Percentiles rank a stretch among this genome's conserved stretches.
These are phyloP conservation scores for Bolboschoenoplectus hybrid DNA, from an alignment of 202 grass and related monocot species.

Conservation along the genomic window DNA sequence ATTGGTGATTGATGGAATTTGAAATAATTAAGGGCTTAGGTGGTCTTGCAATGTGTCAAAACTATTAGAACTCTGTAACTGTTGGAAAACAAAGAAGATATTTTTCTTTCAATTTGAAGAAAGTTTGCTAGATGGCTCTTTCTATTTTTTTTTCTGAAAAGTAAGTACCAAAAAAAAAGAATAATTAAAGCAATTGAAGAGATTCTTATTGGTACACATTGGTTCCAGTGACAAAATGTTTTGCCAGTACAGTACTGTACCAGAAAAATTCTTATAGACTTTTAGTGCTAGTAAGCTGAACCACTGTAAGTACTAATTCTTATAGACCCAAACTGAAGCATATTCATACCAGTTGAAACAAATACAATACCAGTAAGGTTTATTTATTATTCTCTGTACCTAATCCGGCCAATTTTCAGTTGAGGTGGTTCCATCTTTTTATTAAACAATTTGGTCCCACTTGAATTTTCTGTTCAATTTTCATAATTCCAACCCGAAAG, in stretches of 20 bases:
- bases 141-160: constrained; percentile 15
- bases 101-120: constrained; percentile 6
- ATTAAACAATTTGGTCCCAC: not conserved
- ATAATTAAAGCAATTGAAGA: constrained; percentile 4
- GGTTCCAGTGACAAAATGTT: constrained; percentile 13
- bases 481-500: not conserved
- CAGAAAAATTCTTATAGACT: not conserved
- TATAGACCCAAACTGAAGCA: not conserved
- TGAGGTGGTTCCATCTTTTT: not conserved
- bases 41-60: not conserved
- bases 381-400: not conserved
- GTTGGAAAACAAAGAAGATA: not conserved
- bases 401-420: not conserved
- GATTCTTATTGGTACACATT: not conserved
- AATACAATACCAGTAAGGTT: not conserved
- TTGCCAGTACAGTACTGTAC: constrained; percentile 6
- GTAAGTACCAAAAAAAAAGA: not conserved
- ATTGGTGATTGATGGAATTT: not conserved
- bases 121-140: not conserved
- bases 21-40: not conserved
- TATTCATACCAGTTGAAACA: not conserved
- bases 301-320: not conserved
- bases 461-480: not conserved
- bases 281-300: not conserved
- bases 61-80: not conserved